Conservation (phyloP, 768 basidiomycete genomes). For the Leccinellum luteum region DNA sequence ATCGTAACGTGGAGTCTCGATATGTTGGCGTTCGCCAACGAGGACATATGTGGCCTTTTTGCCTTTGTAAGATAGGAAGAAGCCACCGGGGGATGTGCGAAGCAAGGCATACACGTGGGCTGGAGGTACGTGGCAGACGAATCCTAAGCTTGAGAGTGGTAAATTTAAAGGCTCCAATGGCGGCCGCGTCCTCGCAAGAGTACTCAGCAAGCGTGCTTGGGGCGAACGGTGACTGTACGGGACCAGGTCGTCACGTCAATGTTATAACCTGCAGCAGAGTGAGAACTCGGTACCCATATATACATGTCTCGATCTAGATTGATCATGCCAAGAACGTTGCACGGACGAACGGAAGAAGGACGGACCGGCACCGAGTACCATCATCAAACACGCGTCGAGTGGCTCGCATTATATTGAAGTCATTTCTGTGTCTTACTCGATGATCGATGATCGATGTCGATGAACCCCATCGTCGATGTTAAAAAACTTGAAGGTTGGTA, state of each 20-base stretch:
- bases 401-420: neutral
- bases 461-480: too few species aligned
- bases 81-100: neutral
- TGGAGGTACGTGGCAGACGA: neutral
- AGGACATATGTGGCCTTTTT: neutral
- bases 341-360: neutral
- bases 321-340: neutral
- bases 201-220: neutral
- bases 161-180: neutral
- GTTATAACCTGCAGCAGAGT: neutral
- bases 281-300: neutral
- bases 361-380: neutral
- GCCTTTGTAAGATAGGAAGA: neutral
- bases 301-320: neutral
- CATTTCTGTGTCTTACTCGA: neutral
- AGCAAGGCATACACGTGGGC: neutral
- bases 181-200: neutral
- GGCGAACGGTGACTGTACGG: neutral
- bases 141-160: neutral
- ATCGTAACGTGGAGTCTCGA: neutral
- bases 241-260: too few species aligned
- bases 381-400: neutral
- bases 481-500: neutral
- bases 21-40: neutral
- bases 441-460: neutral